These are phyloP conservation scores for Asparagopsis taxiformis DNA, from an alignment of 31 red algal genomes.

Conservation along the genomic window DNA sequence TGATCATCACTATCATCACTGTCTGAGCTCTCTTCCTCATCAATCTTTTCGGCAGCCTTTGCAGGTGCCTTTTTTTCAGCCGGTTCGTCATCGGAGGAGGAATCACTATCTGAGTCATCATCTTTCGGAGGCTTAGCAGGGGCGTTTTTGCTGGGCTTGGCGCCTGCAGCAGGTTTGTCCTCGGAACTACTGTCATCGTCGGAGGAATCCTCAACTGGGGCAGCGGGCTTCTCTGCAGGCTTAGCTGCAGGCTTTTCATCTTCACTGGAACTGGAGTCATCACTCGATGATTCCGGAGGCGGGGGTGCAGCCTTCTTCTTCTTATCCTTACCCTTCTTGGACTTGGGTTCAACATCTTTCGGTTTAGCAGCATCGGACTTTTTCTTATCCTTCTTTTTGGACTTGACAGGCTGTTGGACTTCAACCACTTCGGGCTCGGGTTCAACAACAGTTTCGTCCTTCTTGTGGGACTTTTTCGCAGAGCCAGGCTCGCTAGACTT, in stretches of 20 bases:
- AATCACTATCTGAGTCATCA: conserved; percentile 1
- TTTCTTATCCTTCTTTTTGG: conserved; percentile 5
- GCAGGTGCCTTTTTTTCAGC: neutral
- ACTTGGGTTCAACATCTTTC: no score
- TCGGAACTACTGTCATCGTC: neutral
- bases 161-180: neutral
- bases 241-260: neutral
- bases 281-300: neutral
- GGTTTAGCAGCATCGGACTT: neutral
- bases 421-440: neutral
- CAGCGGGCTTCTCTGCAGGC: neutral
- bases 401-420: neutral
- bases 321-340: conserved; percentile 12
- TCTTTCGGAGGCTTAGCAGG: no score
- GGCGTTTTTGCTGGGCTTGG: neutral
- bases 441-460: no score
- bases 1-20: conserved; percentile 24
- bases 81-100: conserved; percentile 1
- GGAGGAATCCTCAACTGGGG: neutral
- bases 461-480: neutral
- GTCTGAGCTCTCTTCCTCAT: neutral
- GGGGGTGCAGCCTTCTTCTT: neutral
- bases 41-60: neutral
- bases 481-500: neutral
- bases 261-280: conserved; percentile 7